Evolutionary conservation across 768 basidiomycete species (phyloP).

Genomic region (Vararia minispora): DNA sequence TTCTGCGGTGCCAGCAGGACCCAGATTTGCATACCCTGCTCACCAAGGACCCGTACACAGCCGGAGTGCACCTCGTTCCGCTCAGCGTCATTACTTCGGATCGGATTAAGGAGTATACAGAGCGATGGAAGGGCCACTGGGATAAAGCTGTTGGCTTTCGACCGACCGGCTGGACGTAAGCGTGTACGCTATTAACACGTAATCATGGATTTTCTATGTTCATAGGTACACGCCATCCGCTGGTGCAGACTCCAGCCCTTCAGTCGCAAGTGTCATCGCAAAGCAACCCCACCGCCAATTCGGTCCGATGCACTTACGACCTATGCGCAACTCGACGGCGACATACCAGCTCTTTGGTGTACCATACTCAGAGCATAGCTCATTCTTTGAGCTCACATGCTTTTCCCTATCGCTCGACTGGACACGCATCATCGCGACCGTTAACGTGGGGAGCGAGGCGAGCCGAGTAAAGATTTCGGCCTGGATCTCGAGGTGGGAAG

Average conservation of each 20-base stretch:
- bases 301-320: conserved; percentile 54
- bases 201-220: not conserved
- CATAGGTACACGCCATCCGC: conserved; percentile 54
- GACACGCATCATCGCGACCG: conserved; percentile 90
- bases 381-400: conserved; percentile 91
- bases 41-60: conserved; percentile 63
- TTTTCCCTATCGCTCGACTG: conserved; percentile 85
- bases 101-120: conserved; percentile 64
- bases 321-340: conserved; percentile 60
- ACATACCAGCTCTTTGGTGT: conserved; percentile 68
- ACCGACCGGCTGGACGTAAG: conserved; percentile 95
- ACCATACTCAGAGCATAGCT: conserved; percentile 93
- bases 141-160: conserved; percentile 70
- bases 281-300: conserved; percentile 57
- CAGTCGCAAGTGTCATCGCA: conserved; percentile 59
- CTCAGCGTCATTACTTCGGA: conserved; percentile 67
- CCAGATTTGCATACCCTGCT: conserved; percentile 70
- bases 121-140: conserved; percentile 62
- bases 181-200: conserved; percentile 9
- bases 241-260: conserved; percentile 49
- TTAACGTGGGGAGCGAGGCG: conserved; percentile 67
- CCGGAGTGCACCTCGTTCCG: conserved; percentile 79
- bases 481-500: conserved; percentile 88
- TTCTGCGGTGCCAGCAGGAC: conserved; percentile 79
- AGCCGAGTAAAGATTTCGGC: conserved; percentile 77